phyloP scores from a whole-genome alignment of 2,329 filamentous ascomycete species.

The Bipolaris gigantea region DNA sequence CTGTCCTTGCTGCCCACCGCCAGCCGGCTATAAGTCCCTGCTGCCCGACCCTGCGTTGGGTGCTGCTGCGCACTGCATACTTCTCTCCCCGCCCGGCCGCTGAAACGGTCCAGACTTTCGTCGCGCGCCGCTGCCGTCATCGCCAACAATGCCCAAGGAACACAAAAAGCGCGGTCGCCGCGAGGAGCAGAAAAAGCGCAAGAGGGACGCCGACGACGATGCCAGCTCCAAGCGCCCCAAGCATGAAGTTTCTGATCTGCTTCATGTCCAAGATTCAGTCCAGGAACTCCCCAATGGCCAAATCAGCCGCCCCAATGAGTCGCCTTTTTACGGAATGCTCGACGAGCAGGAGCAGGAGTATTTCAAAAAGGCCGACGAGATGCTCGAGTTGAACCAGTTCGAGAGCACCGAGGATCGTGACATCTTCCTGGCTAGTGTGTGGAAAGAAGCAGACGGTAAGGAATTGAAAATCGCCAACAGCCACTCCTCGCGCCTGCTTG shows the following conservation, averaged over 20 bases:
- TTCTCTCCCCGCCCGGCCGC: slow-evolving; percentile 7
- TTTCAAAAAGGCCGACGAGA: slow-evolving; percentile 84
- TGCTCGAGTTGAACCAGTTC: slow-evolving; percentile 90
- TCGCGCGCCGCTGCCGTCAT: slow-evolving; percentile 13
- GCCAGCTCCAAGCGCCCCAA: slow-evolving; percentile 42
- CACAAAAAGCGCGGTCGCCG: slow-evolving; percentile 61
- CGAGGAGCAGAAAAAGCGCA: slow-evolving; percentile 54
- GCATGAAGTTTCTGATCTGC: slow-evolving; percentile 20
- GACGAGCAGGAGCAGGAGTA: slow-evolving; percentile 94
- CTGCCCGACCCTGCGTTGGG: neutral
- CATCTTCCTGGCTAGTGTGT: slow-evolving; percentile 73
- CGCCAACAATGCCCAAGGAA: slow-evolving; percentile 59
- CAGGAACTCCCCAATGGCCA: slow-evolving; percentile 30
- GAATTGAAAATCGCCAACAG: slow-evolving; percentile 95
- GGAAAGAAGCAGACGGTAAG: slow-evolving; percentile 83
- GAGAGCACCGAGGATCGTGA: slow-evolving; percentile 64
- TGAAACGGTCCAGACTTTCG: slow-evolving; percentile 22
- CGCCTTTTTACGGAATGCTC: slow-evolving; percentile 89
- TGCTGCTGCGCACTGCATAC: neutral
- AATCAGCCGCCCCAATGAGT: slow-evolving; percentile 54
- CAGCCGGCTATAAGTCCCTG: neutral
- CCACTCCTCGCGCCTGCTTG: slow-evolving; percentile 90
- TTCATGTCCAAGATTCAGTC: slow-evolving; percentile 18
- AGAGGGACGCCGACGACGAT: slow-evolving; percentile 41
- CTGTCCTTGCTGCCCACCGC: neutral